These are phyloP conservation scores for Royoungia palumana DNA, from an alignment of 768 basidiomycete species.

Conservation along the genomic window DNA sequence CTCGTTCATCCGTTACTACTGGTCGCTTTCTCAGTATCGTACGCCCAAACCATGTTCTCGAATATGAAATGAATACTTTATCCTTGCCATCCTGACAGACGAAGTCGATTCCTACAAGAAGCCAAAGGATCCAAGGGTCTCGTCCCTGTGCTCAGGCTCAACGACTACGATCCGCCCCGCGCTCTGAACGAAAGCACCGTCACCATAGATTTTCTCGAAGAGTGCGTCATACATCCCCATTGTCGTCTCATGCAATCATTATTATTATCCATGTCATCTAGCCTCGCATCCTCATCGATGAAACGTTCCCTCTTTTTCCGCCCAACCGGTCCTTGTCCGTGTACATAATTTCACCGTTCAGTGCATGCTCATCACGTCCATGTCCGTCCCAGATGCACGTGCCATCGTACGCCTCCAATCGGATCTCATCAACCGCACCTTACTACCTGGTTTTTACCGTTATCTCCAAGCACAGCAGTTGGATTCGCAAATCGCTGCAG, in stretches of 20 bases:
- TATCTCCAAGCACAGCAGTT: conserved; percentile 67
- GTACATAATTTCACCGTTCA: background rate
- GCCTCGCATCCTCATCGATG: conserved; percentile 48
- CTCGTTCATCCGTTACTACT: background rate
- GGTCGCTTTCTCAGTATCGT: conserved; percentile 49
- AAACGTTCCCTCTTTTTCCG: conserved; percentile 58
- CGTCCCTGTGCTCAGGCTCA: conserved; percentile 65
- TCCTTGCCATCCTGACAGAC: conserved; percentile 37
- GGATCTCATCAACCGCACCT: conserved; percentile 60
- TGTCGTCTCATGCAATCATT: background rate
- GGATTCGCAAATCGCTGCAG: conserved; percentile 47
- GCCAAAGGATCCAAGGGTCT: conserved; percentile 72
- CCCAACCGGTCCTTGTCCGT: conserved; percentile 59
- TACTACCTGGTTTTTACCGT: conserved; percentile 73
- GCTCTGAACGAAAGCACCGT: conserved; percentile 78
- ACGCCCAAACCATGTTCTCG: conserved; percentile 7
- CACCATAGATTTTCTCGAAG: conserved; percentile 75
- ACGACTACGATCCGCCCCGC: conserved; percentile 51
- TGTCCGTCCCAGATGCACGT: conserved; percentile 49
- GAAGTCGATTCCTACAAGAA: conserved; percentile 85
- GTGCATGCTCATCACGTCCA: background rate
- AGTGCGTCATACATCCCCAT: conserved; percentile 40
- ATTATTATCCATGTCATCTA: conserved; percentile 18
- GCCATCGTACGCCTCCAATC: conserved; percentile 64
- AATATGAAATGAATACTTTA: background rate